A percentile compares a stretch with the other conserved stretches of the same genome.
phyloP scores from a whole-genome alignment of 2,329 filamentous ascomycete genomes.

The Fusarium sterilihyphosum region DNA sequence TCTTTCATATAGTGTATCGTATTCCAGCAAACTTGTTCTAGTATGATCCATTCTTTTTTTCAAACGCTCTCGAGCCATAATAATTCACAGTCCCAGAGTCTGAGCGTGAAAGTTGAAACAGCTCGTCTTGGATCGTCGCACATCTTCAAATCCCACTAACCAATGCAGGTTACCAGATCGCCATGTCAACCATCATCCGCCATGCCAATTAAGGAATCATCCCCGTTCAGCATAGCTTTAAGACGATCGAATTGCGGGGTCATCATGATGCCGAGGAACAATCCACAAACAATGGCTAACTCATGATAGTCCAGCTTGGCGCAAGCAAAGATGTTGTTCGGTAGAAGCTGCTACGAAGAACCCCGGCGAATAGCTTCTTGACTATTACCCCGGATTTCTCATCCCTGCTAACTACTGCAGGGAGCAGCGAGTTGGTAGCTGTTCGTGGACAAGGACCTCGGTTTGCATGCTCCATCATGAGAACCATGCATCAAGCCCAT shows the following conservation, averaged over 20 bases:
- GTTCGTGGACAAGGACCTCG: conserved; percentile 25
- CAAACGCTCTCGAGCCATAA: background rate
- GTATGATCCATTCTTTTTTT: background rate
- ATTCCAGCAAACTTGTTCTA: background rate
- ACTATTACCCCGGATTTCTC: conserved; percentile 15
- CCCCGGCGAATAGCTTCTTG: conserved; percentile 14
- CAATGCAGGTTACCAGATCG: conserved; percentile 42
- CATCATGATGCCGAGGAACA: conserved; percentile 6
- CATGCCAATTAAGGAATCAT: conserved; percentile 15
- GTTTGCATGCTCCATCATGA: conserved; percentile 11
- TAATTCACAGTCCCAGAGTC: background rate
- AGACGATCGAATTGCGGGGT: conserved; percentile 29
- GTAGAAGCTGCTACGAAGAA: background rate
- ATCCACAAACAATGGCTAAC: conserved; percentile 1
- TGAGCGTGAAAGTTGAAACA: background rate
- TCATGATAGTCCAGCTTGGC: conserved; percentile 3
- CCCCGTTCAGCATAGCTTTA: conserved; percentile 7
- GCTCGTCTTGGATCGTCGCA: background rate
- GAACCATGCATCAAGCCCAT: background rate
- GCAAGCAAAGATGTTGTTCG: background rate
- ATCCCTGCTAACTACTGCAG: conserved; percentile 8
- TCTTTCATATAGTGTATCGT: background rate
- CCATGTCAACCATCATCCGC: conserved; percentile 20
- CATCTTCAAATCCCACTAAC: conserved; percentile 33
- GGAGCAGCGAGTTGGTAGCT: conserved; percentile 23